phyloP scores from a whole-genome alignment of 352 stramenopile species.

The Pythium pyrilobum region DNA sequence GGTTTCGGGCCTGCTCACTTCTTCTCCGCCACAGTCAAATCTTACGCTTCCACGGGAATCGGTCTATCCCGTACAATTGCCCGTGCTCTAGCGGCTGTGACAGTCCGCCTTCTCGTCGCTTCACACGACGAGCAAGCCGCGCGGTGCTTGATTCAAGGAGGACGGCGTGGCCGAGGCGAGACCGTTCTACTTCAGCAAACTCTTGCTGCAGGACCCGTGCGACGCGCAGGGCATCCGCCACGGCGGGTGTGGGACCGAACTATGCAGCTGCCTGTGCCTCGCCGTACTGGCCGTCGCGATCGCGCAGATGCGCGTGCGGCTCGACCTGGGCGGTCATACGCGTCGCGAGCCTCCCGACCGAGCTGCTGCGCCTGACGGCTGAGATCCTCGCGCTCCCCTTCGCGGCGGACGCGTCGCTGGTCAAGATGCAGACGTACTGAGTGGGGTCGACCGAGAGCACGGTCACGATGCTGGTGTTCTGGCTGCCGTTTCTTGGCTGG shows the following conservation, averaged over 20 bases:
- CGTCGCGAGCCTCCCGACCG: too few relatives aligned
- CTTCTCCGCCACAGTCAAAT: too few relatives aligned
- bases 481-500: background rate
- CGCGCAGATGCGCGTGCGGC: conserved; percentile 16
- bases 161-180: background rate
- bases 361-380: background rate
- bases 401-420: background rate
- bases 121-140: too few relatives aligned
- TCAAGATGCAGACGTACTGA: background rate
- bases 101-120: too few relatives aligned
- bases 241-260: conserved; percentile 1
- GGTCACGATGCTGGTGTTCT: conserved; percentile 4
- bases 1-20: too few relatives aligned
- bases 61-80: too few relatives aligned
- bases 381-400: background rate
- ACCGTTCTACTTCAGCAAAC: background rate
- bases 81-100: too few relatives aligned
- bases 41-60: too few relatives aligned
- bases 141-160: background rate
- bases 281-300: background rate
- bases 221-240: conserved; percentile 5
- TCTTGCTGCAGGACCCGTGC: conserved; percentile 12
- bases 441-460: background rate
- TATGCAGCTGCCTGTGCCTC: background rate
- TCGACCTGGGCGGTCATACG: conserved; percentile 9